Evolutionary conservation across 2,329 filamentous ascomycete genomes (phyloP).

Genomic region (Emmonsia crescens): DNA sequence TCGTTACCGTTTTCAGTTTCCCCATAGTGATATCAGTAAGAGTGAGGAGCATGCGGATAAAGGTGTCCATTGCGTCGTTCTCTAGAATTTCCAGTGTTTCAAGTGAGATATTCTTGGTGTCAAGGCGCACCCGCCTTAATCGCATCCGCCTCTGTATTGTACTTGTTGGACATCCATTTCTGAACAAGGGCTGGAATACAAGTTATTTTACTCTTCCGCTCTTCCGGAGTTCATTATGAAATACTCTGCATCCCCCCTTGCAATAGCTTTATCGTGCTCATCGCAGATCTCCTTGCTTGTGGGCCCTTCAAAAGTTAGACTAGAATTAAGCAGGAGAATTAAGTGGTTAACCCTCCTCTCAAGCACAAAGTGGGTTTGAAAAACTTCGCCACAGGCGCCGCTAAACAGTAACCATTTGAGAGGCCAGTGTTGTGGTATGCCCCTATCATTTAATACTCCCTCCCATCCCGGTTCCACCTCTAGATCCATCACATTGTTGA

Average conservation of each 20-base stretch:
- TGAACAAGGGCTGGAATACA: slow-evolving; percentile 11
- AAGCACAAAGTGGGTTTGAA: slow-evolving; percentile 13
- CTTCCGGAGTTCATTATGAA: slow-evolving; percentile 6
- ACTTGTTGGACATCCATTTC: slow-evolving; percentile 12
- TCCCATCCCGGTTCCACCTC: slow-evolving; percentile 15
- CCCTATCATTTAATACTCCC: slow-evolving; percentile 17
- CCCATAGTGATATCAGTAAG: slow-evolving; percentile 14
- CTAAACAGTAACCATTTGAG: slow-evolving; percentile 13
- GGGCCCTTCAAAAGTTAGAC: slow-evolving; percentile 18
- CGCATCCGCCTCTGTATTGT: background rate
- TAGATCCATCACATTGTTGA: slow-evolving; percentile 14
- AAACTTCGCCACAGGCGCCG: slow-evolving; percentile 12
- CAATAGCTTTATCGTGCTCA: slow-evolving; percentile 11
- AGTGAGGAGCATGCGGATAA: slow-evolving; percentile 15
- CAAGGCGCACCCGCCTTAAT: background rate
- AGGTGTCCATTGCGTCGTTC: slow-evolving; percentile 18
- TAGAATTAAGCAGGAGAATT: slow-evolving; percentile 13
- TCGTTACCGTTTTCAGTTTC: slow-evolving; percentile 13
- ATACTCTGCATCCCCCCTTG: slow-evolving; percentile 11
- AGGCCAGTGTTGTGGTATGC: slow-evolving; percentile 19
- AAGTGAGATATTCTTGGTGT: slow-evolving; percentile 8
- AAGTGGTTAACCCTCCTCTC: slow-evolving; percentile 17
- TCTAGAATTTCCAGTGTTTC: slow-evolving; percentile 19
- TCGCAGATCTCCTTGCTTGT: slow-evolving; percentile 11
- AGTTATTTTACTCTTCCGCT: slow-evolving; percentile 11